Conservation (phyloP, 352 stramenopile species). For the Globisporangium recalcitrans region DNA sequence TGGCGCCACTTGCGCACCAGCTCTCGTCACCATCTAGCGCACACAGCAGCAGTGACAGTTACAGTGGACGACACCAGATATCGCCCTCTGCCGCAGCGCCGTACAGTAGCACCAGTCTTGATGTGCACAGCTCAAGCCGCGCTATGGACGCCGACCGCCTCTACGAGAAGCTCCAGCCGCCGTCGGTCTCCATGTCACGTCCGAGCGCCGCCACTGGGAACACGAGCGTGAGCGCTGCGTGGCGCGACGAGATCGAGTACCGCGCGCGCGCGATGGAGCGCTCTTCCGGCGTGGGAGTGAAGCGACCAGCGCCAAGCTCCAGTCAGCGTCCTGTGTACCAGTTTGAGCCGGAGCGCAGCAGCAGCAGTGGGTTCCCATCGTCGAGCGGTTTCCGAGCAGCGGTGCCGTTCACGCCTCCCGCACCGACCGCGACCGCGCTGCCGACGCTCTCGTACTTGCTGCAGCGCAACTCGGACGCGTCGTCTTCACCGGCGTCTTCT, state of each 20-base stretch:
- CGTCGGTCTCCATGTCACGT: background rate
- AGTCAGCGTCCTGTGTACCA: background rate
- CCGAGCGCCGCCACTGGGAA: background rate
- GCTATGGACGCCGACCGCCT: slow-evolving; percentile 9
- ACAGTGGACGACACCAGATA: background rate
- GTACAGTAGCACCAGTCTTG: background rate
- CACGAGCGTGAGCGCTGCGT: slow-evolving; percentile 2
- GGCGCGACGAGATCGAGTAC: slow-evolving; percentile 12
- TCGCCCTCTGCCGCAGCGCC: background rate
- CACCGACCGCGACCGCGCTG: background rate
- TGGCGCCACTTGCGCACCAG: background rate
- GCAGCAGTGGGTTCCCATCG: background rate
- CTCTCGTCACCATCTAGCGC: background rate
- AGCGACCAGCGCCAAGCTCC: slow-evolving; percentile 6
- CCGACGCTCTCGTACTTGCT: slow-evolving; percentile 19
- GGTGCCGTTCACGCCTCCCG: background rate
- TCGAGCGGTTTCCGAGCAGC: background rate
- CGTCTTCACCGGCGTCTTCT: background rate
- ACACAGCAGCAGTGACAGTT: background rate
- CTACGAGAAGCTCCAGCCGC: slow-evolving; percentile 13
- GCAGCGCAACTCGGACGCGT: slow-evolving; percentile 11
- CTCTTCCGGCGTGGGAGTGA: background rate
- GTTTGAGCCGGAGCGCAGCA: background rate
- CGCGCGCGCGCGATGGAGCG: slow-evolving; percentile 2
- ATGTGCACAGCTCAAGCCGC: background rate